phyloP scores from a whole-genome alignment of 345 rosid genomes.

The Limnanthes douglasii region DNA sequence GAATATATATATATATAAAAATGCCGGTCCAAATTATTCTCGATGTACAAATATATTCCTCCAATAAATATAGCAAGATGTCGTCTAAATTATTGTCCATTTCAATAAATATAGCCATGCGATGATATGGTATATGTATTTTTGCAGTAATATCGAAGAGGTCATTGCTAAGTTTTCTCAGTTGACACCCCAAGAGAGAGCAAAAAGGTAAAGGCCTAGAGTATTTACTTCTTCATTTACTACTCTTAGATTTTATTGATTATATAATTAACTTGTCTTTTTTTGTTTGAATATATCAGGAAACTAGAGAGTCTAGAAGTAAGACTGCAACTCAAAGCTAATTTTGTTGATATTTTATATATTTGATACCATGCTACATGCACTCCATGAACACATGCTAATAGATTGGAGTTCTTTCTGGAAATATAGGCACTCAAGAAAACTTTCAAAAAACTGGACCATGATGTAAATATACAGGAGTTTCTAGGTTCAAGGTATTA shows the following conservation, averaged over 20 bases:
- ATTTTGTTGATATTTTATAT: constrained; percentile 4
- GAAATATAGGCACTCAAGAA: constrained; percentile 60
- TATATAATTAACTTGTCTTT: constrained; percentile 6
- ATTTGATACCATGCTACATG: neutral
- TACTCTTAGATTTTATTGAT: constrained; percentile 4
- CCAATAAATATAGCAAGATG: too few species aligned
- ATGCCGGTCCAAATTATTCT: too few species aligned
- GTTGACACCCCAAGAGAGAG: constrained; percentile 81
- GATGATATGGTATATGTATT: too few species aligned
- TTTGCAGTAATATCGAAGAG: constrained; percentile 52
- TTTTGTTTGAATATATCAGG: constrained; percentile 23
- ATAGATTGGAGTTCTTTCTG: constrained; percentile 14
- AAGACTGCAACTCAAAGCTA: constrained; percentile 15
- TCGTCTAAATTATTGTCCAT: too few species aligned
- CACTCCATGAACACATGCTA: constrained; percentile 3
- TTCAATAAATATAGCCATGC: too few species aligned
- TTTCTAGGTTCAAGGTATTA: constrained; percentile 73
- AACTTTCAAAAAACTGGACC: constrained; percentile 87
- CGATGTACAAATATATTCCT: too few species aligned
- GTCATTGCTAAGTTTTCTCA: constrained; percentile 67
- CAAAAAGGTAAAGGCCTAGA: constrained; percentile 35
- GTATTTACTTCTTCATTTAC: neutral
- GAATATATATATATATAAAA: neutral
- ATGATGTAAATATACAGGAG: constrained; percentile 74
- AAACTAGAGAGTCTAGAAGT: constrained; percentile 95